These are phyloP conservation scores for Penicillium capsulatum DNA, from an alignment of 2,329 filamentous ascomycete genomes.

Conservation along the genomic window DNA sequence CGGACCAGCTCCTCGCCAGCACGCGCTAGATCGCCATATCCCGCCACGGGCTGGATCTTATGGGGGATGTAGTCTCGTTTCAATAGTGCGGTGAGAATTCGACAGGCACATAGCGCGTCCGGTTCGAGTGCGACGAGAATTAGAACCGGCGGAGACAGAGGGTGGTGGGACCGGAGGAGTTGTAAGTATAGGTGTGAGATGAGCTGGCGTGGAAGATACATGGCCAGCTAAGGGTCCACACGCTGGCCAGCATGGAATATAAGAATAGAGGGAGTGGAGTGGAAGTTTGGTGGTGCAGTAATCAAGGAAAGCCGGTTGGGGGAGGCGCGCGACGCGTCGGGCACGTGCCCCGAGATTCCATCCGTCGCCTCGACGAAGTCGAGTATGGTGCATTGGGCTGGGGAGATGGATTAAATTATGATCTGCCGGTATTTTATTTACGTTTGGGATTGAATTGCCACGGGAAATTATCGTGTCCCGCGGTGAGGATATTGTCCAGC, in stretches of 20 bases:
- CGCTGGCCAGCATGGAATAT: slow-evolving; percentile 20
- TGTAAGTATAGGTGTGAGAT: slow-evolving; percentile 89
- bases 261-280: slow-evolving; percentile 11
- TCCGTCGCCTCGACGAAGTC: slow-evolving; percentile 20
- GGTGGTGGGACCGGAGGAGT: slow-evolving; percentile 78
- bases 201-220: slow-evolving; percentile 91
- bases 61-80: slow-evolving; percentile 97
- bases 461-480: too few relatives aligned
- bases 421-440: too few relatives aligned
- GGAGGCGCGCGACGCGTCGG: slow-evolving; percentile 25
- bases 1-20: slow-evolving; percentile 73
- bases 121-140: slow-evolving; percentile 91
- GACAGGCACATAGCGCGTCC: slow-evolving; percentile 90
- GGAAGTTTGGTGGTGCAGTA: slow-evolving; percentile 5
- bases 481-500: too few relatives aligned
- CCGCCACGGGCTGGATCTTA: slow-evolving; percentile 91
- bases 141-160: slow-evolving; percentile 84
- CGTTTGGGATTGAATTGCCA: too few relatives aligned
- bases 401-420: too few relatives aligned
- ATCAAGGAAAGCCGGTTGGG: slow-evolving; percentile 2
- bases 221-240: slow-evolving; percentile 42
- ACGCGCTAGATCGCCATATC: slow-evolving; percentile 82
- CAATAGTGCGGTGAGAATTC: slow-evolving; percentile 86
- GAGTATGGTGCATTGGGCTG: background rate
- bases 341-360: slow-evolving; percentile 26